These are phyloP conservation scores for Umbelopsis sp. DNA, from an alignment of 371 early-diverging fungal species.

Conservation along the genomic window DNA sequence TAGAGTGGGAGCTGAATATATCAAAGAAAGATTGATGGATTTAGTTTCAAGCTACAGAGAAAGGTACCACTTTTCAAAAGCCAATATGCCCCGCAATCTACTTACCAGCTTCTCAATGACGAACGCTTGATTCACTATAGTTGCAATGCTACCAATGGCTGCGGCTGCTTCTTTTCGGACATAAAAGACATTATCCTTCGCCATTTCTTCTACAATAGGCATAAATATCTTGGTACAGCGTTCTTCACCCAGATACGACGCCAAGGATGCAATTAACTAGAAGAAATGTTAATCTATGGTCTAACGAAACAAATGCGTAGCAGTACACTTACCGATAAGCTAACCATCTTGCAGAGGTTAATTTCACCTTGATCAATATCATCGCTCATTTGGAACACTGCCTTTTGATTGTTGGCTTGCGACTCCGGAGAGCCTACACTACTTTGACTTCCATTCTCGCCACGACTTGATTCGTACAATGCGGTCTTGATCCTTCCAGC, in stretches of 20 bases:
- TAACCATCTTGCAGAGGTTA: constrained; percentile 60
- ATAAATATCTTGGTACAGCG: constrained; percentile 41
- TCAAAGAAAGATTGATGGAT: background rate
- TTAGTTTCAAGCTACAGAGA: too few relatives aligned
- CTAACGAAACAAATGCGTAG: background rate
- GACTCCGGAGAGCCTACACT: background rate
- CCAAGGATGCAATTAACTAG: constrained; percentile 46
- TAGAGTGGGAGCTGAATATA: constrained; percentile 42
- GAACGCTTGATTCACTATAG: constrained; percentile 31
- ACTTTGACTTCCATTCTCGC: background rate
- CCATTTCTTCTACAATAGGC: constrained; percentile 50
- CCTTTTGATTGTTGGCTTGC: background rate
- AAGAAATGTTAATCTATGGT: background rate
- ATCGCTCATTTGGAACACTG: constrained; percentile 21
- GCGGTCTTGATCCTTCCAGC: constrained; percentile 22
- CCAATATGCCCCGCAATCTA: too few relatives aligned
- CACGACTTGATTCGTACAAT: background rate
- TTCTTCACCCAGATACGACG: constrained; percentile 41
- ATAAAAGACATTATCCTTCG: constrained; percentile 48
- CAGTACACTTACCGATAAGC: constrained; percentile 52
- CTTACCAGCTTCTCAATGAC: constrained; percentile 42
- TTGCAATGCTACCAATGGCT: constrained; percentile 46
- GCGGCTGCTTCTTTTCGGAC: constrained; percentile 57
- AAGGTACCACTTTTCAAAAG: too few relatives aligned
- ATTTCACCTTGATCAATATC: constrained; percentile 55